A percentile compares a stretch with the other conserved stretches of the same genome.
Evolutionary conservation across 2,329 filamentous ascomycete species (phyloP).

Genomic region (Epicoccum sorghinum): DNA sequence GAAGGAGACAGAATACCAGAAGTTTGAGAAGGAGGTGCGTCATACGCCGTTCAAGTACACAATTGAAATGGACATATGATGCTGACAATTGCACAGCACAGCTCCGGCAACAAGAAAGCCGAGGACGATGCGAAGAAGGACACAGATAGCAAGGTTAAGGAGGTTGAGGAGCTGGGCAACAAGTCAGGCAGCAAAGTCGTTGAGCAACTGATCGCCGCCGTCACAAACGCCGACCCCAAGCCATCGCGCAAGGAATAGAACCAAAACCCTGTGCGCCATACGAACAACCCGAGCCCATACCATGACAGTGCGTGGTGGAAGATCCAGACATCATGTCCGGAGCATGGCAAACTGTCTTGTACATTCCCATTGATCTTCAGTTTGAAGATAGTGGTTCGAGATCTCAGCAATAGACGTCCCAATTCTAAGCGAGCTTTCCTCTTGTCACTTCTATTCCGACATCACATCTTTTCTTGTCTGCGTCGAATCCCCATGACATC

Average conservation of each 20-base stretch:
- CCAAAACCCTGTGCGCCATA: not conserved
- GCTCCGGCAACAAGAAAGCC: constrained; percentile 81
- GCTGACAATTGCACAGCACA: constrained; percentile 68
- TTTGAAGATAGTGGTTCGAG: constrained; percentile 8
- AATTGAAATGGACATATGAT: not conserved
- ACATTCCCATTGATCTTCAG: constrained; percentile 13
- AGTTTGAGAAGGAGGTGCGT: constrained; percentile 80
- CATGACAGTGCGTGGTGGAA: not conserved
- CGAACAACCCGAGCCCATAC: not conserved
- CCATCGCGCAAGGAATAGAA: constrained; percentile 52
- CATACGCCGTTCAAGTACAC: not conserved
- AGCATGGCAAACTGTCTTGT: constrained; percentile 7
- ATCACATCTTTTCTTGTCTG: too few species aligned
- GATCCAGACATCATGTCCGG: not conserved
- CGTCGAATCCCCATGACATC: too few species aligned
- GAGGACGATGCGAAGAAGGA: constrained; percentile 78
- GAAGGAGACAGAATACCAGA: constrained; percentile 95
- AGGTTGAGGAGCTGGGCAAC: constrained; percentile 80
- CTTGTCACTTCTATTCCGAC: not conserved
- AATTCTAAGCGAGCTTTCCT: constrained; percentile 6
- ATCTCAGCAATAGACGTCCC: constrained; percentile 21
- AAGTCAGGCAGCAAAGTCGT: constrained; percentile 81
- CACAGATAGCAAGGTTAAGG: constrained; percentile 78
- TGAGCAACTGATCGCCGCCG: constrained; percentile 81
- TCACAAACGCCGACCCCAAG: constrained; percentile 81